Evolutionary conservation across 495 filamentous ascomycete species (phyloP).

Genomic region (Sabuloglossum arenarium): DNA sequence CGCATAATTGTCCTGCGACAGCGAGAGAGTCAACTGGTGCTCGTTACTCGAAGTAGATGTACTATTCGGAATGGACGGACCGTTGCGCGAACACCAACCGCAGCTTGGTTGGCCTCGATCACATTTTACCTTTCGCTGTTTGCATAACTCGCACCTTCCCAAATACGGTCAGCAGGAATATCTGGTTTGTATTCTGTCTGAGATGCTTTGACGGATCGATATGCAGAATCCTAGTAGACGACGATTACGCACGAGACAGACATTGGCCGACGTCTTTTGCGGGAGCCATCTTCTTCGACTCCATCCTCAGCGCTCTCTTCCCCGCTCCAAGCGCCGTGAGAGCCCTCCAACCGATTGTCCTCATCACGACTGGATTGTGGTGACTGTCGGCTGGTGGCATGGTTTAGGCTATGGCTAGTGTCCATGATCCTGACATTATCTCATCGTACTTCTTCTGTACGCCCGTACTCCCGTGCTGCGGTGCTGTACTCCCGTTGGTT

Average conservation of each 20-base stretch:
- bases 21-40: not conserved
- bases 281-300: conserved; percentile 19
- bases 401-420: not conserved
- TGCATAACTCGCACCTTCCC: conserved; percentile 56
- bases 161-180: conserved; percentile 10
- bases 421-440: not conserved
- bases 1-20: conserved; percentile 31
- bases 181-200: not conserved
- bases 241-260: conserved; percentile 29
- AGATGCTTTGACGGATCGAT: not conserved
- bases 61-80: conserved; percentile 7
- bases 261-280: conserved; percentile 31
- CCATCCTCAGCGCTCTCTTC: conserved; percentile 6
- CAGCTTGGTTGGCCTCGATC: conserved; percentile 68
- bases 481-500: too few relatives aligned
- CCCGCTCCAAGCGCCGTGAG: conserved; percentile 1
- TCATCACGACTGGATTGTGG: conserved; percentile 1
- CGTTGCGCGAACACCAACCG: conserved; percentile 73
- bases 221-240: not conserved
- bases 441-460: not conserved
- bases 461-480: not conserved
- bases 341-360: not conserved
- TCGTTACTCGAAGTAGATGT: not conserved
- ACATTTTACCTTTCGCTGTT: conserved; percentile 68
- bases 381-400: not conserved